These are phyloP conservation scores for Coniferiporia sulphurascens DNA, from an alignment of 1,284 basidiomycete genomes.

Conservation along the genomic window DNA sequence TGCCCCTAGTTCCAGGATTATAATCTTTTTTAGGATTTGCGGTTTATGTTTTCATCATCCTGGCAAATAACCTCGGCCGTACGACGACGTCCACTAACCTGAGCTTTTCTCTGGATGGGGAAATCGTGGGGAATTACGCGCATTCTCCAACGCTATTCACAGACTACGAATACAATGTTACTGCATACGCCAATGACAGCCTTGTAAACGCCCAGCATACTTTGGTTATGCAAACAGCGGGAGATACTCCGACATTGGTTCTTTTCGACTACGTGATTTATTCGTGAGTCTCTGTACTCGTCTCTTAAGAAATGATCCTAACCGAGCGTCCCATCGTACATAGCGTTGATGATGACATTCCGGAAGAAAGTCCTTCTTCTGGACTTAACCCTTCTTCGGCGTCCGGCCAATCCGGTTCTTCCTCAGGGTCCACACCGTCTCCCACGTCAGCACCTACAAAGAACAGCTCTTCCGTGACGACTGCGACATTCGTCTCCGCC, in stretches of 20 bases:
- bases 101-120: conserved; percentile 12
- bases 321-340: too few relatives aligned
- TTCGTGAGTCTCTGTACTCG: background rate
- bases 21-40: conserved; percentile 5
- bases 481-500: too few relatives aligned
- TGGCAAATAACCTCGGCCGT: conserved; percentile 1
- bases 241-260: background rate
- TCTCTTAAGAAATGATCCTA: too few relatives aligned
- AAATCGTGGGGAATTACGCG: conserved; percentile 8
- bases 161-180: conserved; percentile 11
- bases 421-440: too few relatives aligned
- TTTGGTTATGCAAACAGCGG: conserved; percentile 4
- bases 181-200: background rate
- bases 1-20: background rate
- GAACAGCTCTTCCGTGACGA: too few relatives aligned
- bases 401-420: too few relatives aligned
- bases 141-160: conserved; percentile 3
- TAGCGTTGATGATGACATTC: too few relatives aligned
- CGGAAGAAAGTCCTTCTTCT: too few relatives aligned
- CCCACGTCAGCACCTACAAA: too few relatives aligned
- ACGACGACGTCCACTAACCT: conserved; percentile 2
- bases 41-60: conserved; percentile 16
- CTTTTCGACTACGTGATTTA: conserved; percentile 13
- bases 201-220: conserved; percentile 2
- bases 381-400: too few relatives aligned